These are phyloP conservation scores for Galerina marginata DNA, from an alignment of 768 basidiomycete species.

Conservation along the genomic window DNA sequence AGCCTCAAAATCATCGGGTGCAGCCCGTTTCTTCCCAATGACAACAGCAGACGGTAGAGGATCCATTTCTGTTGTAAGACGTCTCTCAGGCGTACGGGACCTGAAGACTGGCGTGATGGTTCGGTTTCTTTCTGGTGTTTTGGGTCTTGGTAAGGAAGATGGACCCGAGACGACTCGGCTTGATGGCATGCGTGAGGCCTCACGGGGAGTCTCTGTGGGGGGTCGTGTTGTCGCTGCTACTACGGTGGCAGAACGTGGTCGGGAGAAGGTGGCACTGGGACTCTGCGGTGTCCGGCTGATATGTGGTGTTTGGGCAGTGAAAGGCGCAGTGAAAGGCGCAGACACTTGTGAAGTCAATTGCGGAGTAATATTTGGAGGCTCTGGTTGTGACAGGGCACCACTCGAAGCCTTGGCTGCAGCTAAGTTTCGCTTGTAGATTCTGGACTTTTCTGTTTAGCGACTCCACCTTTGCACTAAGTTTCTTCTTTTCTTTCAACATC, in stretches of 20 bases:
- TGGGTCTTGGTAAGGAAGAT: conserved; percentile 48
- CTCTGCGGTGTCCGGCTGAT: conserved; percentile 12
- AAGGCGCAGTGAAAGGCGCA: conserved; percentile 3
- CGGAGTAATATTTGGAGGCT: conserved; percentile 13
- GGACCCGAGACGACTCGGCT: conserved; percentile 49
- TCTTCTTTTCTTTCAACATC: conserved; percentile 82
- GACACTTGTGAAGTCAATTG: conserved; percentile 2
- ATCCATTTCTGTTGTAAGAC: conserved; percentile 30
- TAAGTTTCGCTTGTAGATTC: conserved; percentile 70
- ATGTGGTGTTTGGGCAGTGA: conserved; percentile 6
- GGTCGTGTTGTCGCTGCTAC: conserved; percentile 23
- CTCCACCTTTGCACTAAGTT: conserved; percentile 71
- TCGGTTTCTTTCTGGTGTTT: conserved; percentile 56
- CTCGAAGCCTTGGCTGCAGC: conserved; percentile 51
- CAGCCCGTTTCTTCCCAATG: conserved; percentile 73
- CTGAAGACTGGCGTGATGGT: conserved; percentile 52
- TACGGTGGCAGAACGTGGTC: conserved; percentile 36
- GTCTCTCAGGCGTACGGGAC: conserved; percentile 55
- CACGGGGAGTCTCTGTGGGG: conserved; percentile 18
- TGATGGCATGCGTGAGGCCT: conserved; percentile 25
- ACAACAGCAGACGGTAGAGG: conserved; percentile 41
- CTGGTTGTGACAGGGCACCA: conserved; percentile 18
- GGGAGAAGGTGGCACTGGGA: conserved; percentile 18
- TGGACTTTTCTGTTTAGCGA: conserved; percentile 75
- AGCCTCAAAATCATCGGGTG: conserved; percentile 78